Base-by-base conservation (phyloP, 805 yeast species). In the Saccharomyces mikatae region DNA sequence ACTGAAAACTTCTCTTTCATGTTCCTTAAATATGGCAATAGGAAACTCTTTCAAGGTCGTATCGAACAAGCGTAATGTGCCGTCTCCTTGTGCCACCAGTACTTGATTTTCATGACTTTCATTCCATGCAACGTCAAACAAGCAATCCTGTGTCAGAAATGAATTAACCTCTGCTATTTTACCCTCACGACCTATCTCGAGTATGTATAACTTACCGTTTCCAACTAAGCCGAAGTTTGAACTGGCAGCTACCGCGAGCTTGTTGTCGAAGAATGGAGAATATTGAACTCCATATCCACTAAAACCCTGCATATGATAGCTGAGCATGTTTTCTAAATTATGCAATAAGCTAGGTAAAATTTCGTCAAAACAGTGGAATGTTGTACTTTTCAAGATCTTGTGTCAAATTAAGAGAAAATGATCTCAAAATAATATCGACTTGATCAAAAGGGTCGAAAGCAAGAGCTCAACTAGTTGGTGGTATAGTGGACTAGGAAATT, bases 141-240 rank as follows among this genome's bases (percentile, higher is more conserved):
- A 74, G 5, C 97, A 96, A 71, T 92, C 99, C 69, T 92, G 97
- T 0, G 98, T 92, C 57, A 89, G 89, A 74, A 88, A 92, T 14
- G 79, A 68, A 4, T 77, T 71, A 48, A 80, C 82, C 44, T 77
- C 78, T 4, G 64, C 62, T 17, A 89, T 76, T n/a, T 60, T 62
- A 0, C 98, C 98, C 57, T 76, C 72, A 24, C 82, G 80, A 52
- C 78, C 80, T 49, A 92, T 87, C 50, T 82, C 82, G 26, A 92
- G 73, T 1, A 92, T 75, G 60, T 75, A 84, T 29, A 92, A 73
- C 60, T 88, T 79, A 5, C 99, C 99, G 69, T 92, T 92, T 2
- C 99, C 99, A 2, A 90, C 96, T 4, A 92, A 74, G 1, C 98
- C 98, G 69, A 83, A 92, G 72, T 92, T 94, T 28, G 97, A 89